A percentile compares a stretch with the other conserved stretches of the same genome.
Evolutionary conservation across 1,284 basidiomycete species (phyloP).

Genomic region (Salmacisia buchloeana): DNA sequence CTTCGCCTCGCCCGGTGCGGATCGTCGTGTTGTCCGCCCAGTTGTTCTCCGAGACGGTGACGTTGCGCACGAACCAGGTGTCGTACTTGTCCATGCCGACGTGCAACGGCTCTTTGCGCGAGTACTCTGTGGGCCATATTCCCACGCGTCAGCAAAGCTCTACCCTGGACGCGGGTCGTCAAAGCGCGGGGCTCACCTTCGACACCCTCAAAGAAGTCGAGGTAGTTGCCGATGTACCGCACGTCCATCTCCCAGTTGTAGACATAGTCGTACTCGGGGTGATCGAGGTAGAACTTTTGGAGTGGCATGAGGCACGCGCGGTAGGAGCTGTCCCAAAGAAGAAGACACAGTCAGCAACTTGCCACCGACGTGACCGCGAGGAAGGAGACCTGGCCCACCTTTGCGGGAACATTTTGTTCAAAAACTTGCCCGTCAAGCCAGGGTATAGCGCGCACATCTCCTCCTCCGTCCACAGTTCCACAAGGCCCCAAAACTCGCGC

Average conservation of each 20-base stretch:
- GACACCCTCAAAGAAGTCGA: slow-evolving; percentile 48
- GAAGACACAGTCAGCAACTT: neutral
- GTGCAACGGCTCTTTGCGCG: slow-evolving; percentile 44
- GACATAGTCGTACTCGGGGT: slow-evolving; percentile 50
- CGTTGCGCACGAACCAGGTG: slow-evolving; percentile 47
- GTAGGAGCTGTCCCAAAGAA: slow-evolving; percentile 31
- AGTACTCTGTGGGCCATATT: slow-evolving; percentile 20
- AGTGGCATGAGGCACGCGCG: slow-evolving; percentile 49
- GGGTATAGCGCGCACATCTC: slow-evolving; percentile 50
- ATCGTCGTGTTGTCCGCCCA: slow-evolving; percentile 37
- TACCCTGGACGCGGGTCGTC: neutral
- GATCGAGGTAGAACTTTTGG: slow-evolving; percentile 50
- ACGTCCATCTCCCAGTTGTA: slow-evolving; percentile 52
- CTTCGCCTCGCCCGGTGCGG: slow-evolving; percentile 34
- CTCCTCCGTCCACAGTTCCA: slow-evolving; percentile 49
- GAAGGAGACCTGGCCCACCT: slow-evolving; percentile 2
- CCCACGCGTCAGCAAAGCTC: too few relatives aligned
- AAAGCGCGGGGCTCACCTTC: slow-evolving; percentile 16
- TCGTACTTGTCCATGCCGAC: slow-evolving; percentile 51
- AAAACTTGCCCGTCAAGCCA: slow-evolving; percentile 46
- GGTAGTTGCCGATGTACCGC: slow-evolving; percentile 49
- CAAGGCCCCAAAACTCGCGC: slow-evolving; percentile 50
- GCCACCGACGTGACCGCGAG: neutral
- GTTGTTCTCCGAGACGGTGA: slow-evolving; percentile 40
- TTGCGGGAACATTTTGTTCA: slow-evolving; percentile 50